Evolutionary conservation across 805 yeast species (phyloP).

Genomic region (Teunomyces lycoperdinae): DNA sequence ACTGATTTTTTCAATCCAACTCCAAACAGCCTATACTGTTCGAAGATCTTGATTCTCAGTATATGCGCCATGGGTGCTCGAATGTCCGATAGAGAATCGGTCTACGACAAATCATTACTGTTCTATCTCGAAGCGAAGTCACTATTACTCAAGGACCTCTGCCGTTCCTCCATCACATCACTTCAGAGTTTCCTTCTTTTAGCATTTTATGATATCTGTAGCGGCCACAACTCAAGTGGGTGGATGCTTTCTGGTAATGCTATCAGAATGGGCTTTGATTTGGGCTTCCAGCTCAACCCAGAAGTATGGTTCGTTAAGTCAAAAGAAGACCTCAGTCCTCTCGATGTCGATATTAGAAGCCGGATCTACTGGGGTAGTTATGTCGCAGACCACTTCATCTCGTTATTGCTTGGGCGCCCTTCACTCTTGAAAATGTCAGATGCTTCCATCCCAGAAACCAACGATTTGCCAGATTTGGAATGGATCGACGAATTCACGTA

Average conservation of each 20-base stretch:
- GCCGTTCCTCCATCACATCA: conserved; percentile 50
- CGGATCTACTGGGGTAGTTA: conserved; percentile 68
- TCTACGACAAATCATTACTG: conserved; percentile 38
- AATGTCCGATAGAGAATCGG: conserved; percentile 42
- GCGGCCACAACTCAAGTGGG: conserved; percentile 55
- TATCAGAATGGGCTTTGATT: conserved; percentile 60
- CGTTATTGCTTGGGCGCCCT: conserved; percentile 58
- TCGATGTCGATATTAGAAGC: conserved; percentile 55
- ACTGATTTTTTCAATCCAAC: conserved; percentile 59
- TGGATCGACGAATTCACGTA: conserved; percentile 61
- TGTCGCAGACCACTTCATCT: conserved; percentile 61
- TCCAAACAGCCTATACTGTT: conserved; percentile 51
- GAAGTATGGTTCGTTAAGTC: conserved; percentile 53
- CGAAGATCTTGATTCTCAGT: conserved; percentile 50
- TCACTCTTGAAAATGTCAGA: conserved; percentile 52
- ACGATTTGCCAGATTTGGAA: conserved; percentile 56
- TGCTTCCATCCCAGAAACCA: conserved; percentile 59
- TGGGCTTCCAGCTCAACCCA: conserved; percentile 63
- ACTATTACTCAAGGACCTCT: conserved; percentile 40
- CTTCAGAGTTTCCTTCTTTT: conserved; percentile 57
- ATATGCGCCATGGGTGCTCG: conserved; percentile 60
- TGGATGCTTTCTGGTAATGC: conserved; percentile 66
- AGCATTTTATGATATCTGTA: conserved; percentile 61
- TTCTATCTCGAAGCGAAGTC: conserved; percentile 49
- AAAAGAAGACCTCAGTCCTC: conserved; percentile 38